Conservation (phyloP, 2,329 filamentous ascomycete genomes). For the Juglanconis sp. region DNA sequence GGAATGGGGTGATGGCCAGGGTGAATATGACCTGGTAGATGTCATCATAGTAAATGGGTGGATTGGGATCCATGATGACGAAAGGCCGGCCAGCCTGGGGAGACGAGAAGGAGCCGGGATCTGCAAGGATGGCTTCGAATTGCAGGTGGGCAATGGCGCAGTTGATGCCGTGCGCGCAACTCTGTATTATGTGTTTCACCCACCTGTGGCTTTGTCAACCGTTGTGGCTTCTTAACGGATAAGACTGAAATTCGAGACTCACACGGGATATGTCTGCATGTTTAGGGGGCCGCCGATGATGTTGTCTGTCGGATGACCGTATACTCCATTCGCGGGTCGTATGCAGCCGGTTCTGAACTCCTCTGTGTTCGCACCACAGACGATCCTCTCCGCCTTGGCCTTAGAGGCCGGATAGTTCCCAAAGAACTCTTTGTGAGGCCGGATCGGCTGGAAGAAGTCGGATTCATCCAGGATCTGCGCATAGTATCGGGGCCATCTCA, state of each 20-base stretch:
- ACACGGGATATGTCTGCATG: slow-evolving; percentile 38
- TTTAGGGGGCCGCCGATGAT: slow-evolving; percentile 41
- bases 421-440: slow-evolving; percentile 38
- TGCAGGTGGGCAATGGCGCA: slow-evolving; percentile 39
- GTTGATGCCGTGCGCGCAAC: slow-evolving; percentile 40
- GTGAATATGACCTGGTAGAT: slow-evolving; percentile 32
- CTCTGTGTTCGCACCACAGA: slow-evolving; percentile 34
- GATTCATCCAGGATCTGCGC: slow-evolving; percentile 41
- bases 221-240: not conserved
- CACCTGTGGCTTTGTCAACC: slow-evolving; percentile 27
- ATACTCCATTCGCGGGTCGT: slow-evolving; percentile 50
- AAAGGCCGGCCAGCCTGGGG: slow-evolving; percentile 38
- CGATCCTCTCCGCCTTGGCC: slow-evolving; percentile 40
- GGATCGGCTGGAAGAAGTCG: slow-evolving; percentile 34
- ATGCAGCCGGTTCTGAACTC: slow-evolving; percentile 49
- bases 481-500: slow-evolving; percentile 37
- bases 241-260: slow-evolving; percentile 25
- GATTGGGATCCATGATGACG: slow-evolving; percentile 40
- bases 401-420: slow-evolving; percentile 47
- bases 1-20: slow-evolving; percentile 35
- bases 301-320: slow-evolving; percentile 47
- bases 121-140: slow-evolving; percentile 36
- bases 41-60: slow-evolving; percentile 36
- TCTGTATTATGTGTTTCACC: slow-evolving; percentile 36
- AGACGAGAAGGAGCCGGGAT: slow-evolving; percentile 21